These are phyloP conservation scores for Rhododendron simsii DNA, from an alignment of 148 eudicot species.

Conservation along the genomic window DNA sequence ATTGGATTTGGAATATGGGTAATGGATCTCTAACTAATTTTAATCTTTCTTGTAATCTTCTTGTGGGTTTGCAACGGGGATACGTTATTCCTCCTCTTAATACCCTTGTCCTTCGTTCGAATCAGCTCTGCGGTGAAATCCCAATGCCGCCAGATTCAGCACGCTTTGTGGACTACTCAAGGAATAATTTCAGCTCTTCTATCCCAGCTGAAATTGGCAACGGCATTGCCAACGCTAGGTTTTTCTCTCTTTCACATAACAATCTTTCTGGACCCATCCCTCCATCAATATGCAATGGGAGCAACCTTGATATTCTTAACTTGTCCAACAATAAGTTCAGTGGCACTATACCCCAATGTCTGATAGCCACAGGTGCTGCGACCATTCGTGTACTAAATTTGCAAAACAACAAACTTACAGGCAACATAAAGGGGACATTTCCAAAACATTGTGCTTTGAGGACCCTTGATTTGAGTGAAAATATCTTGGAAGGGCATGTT, in stretches of 20 bases:
- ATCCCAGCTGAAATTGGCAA: slow-evolving; percentile 23
- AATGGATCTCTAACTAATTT: slow-evolving; percentile 15
- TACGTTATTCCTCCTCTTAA: not conserved
- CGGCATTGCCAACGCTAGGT: not conserved
- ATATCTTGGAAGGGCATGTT: slow-evolving; percentile 35
- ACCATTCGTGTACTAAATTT: slow-evolving; percentile 32
- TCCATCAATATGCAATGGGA: slow-evolving; percentile 28
- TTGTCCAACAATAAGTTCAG: slow-evolving; percentile 31
- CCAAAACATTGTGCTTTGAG: slow-evolving; percentile 20
- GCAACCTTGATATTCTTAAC: slow-evolving; percentile 33
- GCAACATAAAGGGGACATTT: slow-evolving; percentile 24
- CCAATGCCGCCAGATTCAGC: slow-evolving; percentile 19
- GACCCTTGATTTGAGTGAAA: slow-evolving; percentile 37
- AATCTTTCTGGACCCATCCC: slow-evolving; percentile 32
- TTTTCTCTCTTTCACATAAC: slow-evolving; percentile 38
- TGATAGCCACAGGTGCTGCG: slow-evolving; percentile 4
- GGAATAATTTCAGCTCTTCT: slow-evolving; percentile 21
- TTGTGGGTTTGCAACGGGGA: slow-evolving; percentile 24
- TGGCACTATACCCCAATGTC: slow-evolving; percentile 29
- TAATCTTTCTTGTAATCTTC: slow-evolving; percentile 36
- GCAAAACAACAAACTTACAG: slow-evolving; percentile 26
- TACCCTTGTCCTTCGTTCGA: slow-evolving; percentile 38
- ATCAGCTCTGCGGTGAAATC: slow-evolving; percentile 35
- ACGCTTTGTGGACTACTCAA: slow-evolving; percentile 34
- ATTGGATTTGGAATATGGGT: slow-evolving; percentile 36